Evolutionary conservation across 2,329 filamentous ascomycete genomes (phyloP).

Genomic region (Cladorrhinum sp.): DNA sequence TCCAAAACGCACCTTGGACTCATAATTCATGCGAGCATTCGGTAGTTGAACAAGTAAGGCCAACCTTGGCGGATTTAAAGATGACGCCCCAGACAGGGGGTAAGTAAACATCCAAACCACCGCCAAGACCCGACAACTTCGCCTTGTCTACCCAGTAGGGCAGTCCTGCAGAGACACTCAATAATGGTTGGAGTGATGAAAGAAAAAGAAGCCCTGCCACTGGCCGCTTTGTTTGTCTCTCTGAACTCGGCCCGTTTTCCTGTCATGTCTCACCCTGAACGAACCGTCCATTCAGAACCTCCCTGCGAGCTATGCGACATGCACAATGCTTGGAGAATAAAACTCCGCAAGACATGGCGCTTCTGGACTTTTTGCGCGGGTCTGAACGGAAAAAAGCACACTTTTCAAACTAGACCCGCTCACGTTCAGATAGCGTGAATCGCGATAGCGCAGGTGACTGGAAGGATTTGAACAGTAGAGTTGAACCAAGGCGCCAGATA

Average conservation of each 20-base stretch:
- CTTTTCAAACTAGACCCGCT: constrained; percentile 1
- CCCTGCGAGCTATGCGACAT: background rate
- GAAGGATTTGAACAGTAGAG: constrained; percentile 5
- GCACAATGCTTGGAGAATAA: background rate
- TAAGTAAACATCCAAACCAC: background rate
- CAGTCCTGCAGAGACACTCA: background rate
- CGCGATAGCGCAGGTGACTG: background rate
- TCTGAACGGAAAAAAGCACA: background rate
- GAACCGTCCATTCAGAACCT: background rate
- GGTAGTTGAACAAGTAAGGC: background rate
- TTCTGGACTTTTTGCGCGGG: background rate
- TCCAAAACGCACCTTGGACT: background rate
- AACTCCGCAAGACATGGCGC: background rate
- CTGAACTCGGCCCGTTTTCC: constrained; percentile 19
- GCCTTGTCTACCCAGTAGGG: background rate
- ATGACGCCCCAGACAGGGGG: background rate
- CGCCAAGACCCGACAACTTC: background rate
- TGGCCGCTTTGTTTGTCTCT: constrained; percentile 10
- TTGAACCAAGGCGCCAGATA: background rate
- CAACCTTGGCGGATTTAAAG: background rate
- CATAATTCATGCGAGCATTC: background rate
- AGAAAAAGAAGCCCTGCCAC: background rate
- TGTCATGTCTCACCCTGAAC: constrained; percentile 7
- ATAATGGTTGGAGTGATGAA: background rate
- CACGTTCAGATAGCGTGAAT: background rate